phyloP scores from a whole-genome alignment of 139 green algal genomes.

The Chlamydomonas sp. region DNA sequence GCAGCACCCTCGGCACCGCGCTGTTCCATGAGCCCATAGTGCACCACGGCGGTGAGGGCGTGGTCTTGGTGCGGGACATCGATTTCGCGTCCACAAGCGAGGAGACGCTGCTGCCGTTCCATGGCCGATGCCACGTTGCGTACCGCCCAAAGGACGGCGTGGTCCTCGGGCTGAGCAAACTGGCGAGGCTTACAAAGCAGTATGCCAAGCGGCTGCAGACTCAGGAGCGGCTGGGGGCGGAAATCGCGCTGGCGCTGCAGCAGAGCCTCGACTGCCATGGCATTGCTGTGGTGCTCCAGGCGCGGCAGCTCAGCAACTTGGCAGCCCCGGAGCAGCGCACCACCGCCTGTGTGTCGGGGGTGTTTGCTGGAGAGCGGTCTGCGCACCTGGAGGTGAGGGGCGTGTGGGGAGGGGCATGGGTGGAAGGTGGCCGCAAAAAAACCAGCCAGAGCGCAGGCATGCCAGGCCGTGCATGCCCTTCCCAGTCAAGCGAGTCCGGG shows the following conservation, averaged over 20 bases:
- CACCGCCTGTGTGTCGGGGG: conserved; percentile 26
- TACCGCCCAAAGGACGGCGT: conserved; percentile 87
- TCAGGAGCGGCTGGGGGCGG: conserved; percentile 70
- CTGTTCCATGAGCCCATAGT: conserved; percentile 86
- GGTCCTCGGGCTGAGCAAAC: conserved; percentile 88
- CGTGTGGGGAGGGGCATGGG: not conserved
- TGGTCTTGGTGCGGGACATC: conserved; percentile 94
- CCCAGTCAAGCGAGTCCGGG: too few species aligned
- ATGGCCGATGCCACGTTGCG: conserved; percentile 89
- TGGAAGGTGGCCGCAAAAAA: not conserved
- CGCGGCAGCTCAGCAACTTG: conserved; percentile 63
- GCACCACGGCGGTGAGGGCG: conserved; percentile 46
- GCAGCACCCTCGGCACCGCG: conserved; percentile 76
- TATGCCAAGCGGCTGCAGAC: conserved; percentile 81
- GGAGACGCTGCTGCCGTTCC: conserved; percentile 90
- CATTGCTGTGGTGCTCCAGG: conserved; percentile 75
- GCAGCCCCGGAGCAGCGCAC: conserved; percentile 10
- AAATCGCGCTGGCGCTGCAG: conserved; percentile 62
- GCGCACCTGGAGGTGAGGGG: conserved; percentile 14
- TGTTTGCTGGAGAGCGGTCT: conserved; percentile 6
- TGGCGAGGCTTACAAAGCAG: conserved; percentile 84
- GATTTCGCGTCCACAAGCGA: conserved; percentile 84
- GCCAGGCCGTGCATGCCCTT: too few species aligned
- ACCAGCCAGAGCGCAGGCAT: too few species aligned
- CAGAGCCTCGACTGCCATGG: conserved; percentile 57